Evolutionary conservation across 1,139 yeast genomes (phyloP).

Genomic region (Nadsonia starkeyi-henricii): DNA sequence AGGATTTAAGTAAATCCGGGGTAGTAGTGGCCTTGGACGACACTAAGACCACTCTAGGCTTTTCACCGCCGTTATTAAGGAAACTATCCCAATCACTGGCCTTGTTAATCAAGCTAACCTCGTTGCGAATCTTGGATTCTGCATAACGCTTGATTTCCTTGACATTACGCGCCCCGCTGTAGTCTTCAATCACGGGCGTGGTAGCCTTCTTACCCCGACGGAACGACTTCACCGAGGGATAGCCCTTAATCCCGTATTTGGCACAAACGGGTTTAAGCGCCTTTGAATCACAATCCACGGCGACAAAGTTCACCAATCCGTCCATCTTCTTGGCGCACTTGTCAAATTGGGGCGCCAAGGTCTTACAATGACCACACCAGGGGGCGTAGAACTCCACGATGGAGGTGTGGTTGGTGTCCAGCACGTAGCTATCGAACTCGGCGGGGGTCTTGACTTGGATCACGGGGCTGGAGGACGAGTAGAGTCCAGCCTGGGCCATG

Average conservation of each 20-base stretch:
- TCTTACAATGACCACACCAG: slow-evolving; percentile 86
- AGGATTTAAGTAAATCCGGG: slow-evolving; percentile 52
- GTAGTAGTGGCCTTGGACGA: slow-evolving; percentile 5
- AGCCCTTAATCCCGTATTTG: slow-evolving; percentile 54
- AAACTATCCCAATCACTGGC: slow-evolving; percentile 8
- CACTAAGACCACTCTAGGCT: slow-evolving; percentile 1
- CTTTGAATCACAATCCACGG: slow-evolving; percentile 73
- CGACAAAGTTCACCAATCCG: slow-evolving; percentile 58
- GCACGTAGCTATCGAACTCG: slow-evolving; percentile 52
- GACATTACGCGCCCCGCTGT: slow-evolving; percentile 54
- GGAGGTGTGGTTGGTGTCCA: slow-evolving; percentile 59
- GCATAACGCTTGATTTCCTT: slow-evolving; percentile 46
- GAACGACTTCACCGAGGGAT: slow-evolving; percentile 69
- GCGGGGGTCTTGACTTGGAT: slow-evolving; percentile 28
- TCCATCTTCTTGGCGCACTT: slow-evolving; percentile 50
- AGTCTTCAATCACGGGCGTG: slow-evolving; percentile 53
- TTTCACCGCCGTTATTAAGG: background rate
- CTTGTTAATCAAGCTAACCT: slow-evolving; percentile 41
- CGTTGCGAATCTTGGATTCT: slow-evolving; percentile 54
- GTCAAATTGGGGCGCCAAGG: slow-evolving; percentile 47
- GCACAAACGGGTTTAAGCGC: slow-evolving; percentile 57
- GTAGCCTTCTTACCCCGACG: slow-evolving; percentile 54
- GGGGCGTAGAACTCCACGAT: slow-evolving; percentile 92
- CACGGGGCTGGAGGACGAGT: slow-evolving; percentile 14
- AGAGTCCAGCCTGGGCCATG: slow-evolving; percentile 21